A percentile compares a stretch with the other conserved stretches of the same genome.
Conservation (phyloP, 306 rosid genomes). For the Ceratonia siliqua region DNA sequence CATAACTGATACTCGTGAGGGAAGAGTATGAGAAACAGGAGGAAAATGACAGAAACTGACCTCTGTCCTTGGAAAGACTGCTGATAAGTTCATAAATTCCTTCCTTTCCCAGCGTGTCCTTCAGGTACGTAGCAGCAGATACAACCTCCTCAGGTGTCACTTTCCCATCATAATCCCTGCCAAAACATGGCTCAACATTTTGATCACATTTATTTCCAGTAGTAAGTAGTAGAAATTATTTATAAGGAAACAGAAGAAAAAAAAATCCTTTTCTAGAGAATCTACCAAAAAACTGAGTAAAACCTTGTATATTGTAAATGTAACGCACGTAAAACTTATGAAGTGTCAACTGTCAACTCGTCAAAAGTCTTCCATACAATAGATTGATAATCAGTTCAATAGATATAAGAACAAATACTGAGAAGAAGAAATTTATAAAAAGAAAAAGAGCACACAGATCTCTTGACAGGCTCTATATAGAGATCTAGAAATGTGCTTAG, state of each 20-base stretch:
- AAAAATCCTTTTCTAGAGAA: neutral
- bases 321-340: neutral
- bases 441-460: too few species aligned
- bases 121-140: slow-evolving; percentile 72
- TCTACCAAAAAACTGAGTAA: too few species aligned
- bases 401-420: neutral
- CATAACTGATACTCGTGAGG: slow-evolving; percentile 3
- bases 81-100: slow-evolving; percentile 78
- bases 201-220: slow-evolving; percentile 3
- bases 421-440: too few species aligned
- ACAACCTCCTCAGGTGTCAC: slow-evolving; percentile 89
- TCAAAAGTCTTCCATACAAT: neutral
- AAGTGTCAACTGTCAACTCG: neutral
- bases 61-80: slow-evolving; percentile 76
- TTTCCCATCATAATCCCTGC: slow-evolving; percentile 89
- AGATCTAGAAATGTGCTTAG: neutral
- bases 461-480: too few species aligned
- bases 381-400: neutral
- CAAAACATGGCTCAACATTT: slow-evolving; percentile 27
- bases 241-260: neutral
- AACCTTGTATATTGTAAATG: neutral
- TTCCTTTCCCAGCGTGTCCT: slow-evolving; percentile 79
- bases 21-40: slow-evolving; percentile 1
- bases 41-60: slow-evolving; percentile 36
- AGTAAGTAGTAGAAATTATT: neutral